These are phyloP conservation scores for Noccaea bulbosa DNA, from an alignment of 345 rosid species.

Conservation along the genomic window DNA sequence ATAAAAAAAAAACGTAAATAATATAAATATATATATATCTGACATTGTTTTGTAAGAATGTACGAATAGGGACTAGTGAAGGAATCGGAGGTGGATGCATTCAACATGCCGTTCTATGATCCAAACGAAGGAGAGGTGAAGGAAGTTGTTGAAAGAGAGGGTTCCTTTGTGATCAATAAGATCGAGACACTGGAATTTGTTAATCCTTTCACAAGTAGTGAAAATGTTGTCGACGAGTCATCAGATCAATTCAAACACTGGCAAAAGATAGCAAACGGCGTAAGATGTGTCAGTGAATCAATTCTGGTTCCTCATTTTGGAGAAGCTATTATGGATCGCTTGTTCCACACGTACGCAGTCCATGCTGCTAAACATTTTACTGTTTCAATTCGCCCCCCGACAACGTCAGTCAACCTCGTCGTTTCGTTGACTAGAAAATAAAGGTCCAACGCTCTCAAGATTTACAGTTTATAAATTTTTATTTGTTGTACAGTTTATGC, in stretches of 20 bases:
- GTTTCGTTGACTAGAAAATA: slow-evolving; percentile 1
- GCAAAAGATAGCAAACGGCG: neutral
- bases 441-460: neutral
- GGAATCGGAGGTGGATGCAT: slow-evolving; percentile 29
- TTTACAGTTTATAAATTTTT: neutral
- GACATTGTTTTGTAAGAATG: neutral
- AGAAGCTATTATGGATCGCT: slow-evolving; percentile 17
- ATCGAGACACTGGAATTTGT: slow-evolving; percentile 6
- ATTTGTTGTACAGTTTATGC: neutral
- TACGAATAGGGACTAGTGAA: slow-evolving; percentile 40
- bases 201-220: neutral
- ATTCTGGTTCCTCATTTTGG: slow-evolving; percentile 18
- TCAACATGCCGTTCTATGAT: slow-evolving; percentile 39
- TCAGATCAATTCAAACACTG: neutral
- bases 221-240: neutral
- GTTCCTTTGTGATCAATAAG: slow-evolving; percentile 38
- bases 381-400: neutral
- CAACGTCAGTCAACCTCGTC: neutral
- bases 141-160: slow-evolving; percentile 33
- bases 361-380: slow-evolving; percentile 5
- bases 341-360: slow-evolving; percentile 1
- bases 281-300: neutral
- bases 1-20: no score
- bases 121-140: slow-evolving; percentile 39
- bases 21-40: no score